Evolutionary conservation across 257 asterid genomes (phyloP).

Genomic region (Lantana camara): DNA sequence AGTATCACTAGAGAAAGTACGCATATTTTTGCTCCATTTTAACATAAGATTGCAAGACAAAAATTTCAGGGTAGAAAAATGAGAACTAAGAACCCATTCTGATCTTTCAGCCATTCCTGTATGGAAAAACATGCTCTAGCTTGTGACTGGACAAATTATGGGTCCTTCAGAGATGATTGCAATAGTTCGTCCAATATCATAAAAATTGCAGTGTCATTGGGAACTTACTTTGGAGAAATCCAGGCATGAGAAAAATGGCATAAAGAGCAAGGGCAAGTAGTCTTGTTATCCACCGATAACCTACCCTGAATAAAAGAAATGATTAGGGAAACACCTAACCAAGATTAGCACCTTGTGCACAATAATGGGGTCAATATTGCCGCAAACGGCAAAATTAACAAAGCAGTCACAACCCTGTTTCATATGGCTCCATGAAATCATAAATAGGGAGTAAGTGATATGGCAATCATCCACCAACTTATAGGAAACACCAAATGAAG

Average conservation of each 20-base stretch:
- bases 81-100: neutral
- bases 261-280: conserved; percentile 78
- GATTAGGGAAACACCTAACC: conserved; percentile 34
- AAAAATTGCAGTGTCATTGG: conserved; percentile 18
- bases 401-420: conserved; percentile 14
- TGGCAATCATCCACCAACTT: conserved; percentile 10
- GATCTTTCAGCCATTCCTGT: conserved; percentile 5
- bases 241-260: conserved; percentile 96
- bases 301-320: conserved; percentile 74
- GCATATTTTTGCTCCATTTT: conserved; percentile 14
- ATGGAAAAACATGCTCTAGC: conserved; percentile 1
- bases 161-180: conserved; percentile 9
- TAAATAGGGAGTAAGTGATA: conserved; percentile 17
- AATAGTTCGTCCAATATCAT: conserved; percentile 23
- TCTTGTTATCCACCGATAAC: conserved; percentile 92
- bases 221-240: conserved; percentile 84
- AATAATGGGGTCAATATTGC: conserved; percentile 6
- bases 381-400: neutral
- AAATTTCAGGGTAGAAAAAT: no score
- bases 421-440: conserved; percentile 10
- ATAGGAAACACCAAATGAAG: conserved; percentile 15
- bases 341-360: neutral
- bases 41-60: conserved; percentile 6
- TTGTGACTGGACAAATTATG: conserved; percentile 15
- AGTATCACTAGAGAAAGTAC: conserved; percentile 7